These are phyloP conservation scores for Phytophthora meadii DNA, from an alignment of 352 stramenopile species.

Conservation along the genomic window DNA sequence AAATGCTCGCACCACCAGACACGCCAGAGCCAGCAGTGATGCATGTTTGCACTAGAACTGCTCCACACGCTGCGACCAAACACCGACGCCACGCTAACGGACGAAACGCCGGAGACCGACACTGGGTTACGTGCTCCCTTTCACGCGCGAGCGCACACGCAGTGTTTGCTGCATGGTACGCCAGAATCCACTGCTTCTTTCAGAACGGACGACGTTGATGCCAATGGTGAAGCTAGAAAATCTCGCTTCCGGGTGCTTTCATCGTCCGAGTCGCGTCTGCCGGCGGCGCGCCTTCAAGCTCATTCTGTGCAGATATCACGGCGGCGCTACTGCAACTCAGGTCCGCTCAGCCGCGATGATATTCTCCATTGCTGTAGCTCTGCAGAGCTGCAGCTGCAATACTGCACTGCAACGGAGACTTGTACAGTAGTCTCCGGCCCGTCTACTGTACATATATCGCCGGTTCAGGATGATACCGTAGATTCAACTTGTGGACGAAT, in stretches of 20 bases:
- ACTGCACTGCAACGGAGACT: conserved; percentile 4
- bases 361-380: conserved; percentile 3
- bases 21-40: conserved; percentile 7
- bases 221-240: conserved; percentile 12
- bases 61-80: conserved; percentile 7
- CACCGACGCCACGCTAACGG: conserved; percentile 10
- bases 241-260: conserved; percentile 4
- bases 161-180: conserved; percentile 7
- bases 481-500: conserved; percentile 29
- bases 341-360: conserved; percentile 22
- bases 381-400: neutral
- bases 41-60: conserved; percentile 11
- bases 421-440: conserved; percentile 15
- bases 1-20: neutral
- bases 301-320: conserved; percentile 21
- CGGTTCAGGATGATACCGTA: conserved; percentile 20
- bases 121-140: neutral
- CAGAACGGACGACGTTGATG: conserved; percentile 17
- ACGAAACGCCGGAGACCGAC: neutral
- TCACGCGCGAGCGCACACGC: neutral
- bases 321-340: conserved; percentile 24
- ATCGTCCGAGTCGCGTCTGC: conserved; percentile 11
- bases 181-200: conserved; percentile 30
- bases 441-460: conserved; percentile 28
- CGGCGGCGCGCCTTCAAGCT: conserved; percentile 6